A percentile compares a stretch with the other conserved stretches of the same genome.
Evolutionary conservation across 176 grass and related monocot species (phyloP).

Genomic region (Melocanna baccifera): DNA sequence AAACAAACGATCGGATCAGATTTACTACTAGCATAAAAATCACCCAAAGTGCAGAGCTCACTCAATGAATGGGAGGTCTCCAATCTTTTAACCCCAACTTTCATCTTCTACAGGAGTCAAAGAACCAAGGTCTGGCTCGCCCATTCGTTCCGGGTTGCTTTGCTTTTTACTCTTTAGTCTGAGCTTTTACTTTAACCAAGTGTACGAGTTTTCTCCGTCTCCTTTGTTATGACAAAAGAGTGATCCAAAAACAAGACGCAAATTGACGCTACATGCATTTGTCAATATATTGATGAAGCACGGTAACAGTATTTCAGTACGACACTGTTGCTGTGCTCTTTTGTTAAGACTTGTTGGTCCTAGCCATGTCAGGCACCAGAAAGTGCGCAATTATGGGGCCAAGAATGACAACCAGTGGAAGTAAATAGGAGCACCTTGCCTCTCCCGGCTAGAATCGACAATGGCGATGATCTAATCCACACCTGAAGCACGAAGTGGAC

Average conservation of each 20-base stretch:
- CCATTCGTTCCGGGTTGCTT: background rate
- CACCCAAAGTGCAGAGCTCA: slow-evolving; percentile 32
- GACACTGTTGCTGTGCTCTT: too few relatives aligned
- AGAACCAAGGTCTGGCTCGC: background rate
- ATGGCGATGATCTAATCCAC: too few relatives aligned
- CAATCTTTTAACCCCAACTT: background rate
- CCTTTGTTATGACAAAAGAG: background rate
- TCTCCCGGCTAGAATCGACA: too few relatives aligned
- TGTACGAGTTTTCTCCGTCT: background rate
- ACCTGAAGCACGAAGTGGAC: too few relatives aligned
- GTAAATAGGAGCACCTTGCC: too few relatives aligned
- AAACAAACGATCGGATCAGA: slow-evolving; percentile 20
- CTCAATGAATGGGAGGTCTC: background rate
- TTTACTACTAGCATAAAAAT: slow-evolving; percentile 4
- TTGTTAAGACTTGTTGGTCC: background rate
- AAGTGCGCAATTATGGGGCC: background rate
- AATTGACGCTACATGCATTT: background rate
- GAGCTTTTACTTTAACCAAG: slow-evolving; percentile 18
- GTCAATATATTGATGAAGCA: background rate
- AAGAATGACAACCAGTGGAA: too few relatives aligned
- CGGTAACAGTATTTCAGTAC: too few relatives aligned
- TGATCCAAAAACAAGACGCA: background rate
- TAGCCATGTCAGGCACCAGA: background rate
- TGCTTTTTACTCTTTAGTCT: slow-evolving; percentile 16
- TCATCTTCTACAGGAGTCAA: background rate